Conservation (phyloP, 768 basidiomycete genomes). For the Amanita molliuscula region DNA sequence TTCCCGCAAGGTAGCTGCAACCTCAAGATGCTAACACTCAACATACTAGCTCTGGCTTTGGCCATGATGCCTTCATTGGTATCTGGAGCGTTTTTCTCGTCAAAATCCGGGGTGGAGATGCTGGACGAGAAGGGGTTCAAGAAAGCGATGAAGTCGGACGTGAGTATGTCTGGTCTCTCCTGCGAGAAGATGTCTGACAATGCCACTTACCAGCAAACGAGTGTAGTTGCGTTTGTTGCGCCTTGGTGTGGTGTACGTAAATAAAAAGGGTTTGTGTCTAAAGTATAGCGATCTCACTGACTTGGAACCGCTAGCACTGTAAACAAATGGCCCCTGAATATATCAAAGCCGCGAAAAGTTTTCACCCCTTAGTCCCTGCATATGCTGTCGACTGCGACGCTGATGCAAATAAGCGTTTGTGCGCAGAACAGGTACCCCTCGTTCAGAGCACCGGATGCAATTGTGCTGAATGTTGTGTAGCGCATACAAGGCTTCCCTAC, state of each 20-base stretch:
- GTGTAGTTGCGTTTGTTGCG: slow-evolving; percentile 85
- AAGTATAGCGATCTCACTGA: neutral
- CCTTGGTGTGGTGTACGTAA: slow-evolving; percentile 81
- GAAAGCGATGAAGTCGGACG: slow-evolving; percentile 65
- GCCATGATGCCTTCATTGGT: slow-evolving; percentile 35
- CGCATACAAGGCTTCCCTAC: slow-evolving; percentile 90
- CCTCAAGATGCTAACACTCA: slow-evolving; percentile 23
- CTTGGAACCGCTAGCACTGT: slow-evolving; percentile 52
- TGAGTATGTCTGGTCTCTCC: slow-evolving; percentile 24
- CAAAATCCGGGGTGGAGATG: slow-evolving; percentile 59
- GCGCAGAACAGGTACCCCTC: slow-evolving; percentile 57
- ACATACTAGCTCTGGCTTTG: slow-evolving; percentile 24
- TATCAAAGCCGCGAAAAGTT: slow-evolving; percentile 66
- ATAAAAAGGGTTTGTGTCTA: neutral
- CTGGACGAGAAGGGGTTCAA: slow-evolving; percentile 62
- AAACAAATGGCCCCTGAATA: slow-evolving; percentile 80
- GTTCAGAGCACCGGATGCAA: neutral
- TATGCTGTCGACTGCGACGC: slow-evolving; percentile 94
- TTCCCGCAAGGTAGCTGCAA: neutral
- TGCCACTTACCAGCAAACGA: slow-evolving; percentile 42
- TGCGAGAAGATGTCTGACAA: neutral
- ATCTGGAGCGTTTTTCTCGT: slow-evolving; percentile 36
- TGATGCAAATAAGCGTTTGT: slow-evolving; percentile 69
- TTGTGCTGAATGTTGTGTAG: slow-evolving; percentile 16
- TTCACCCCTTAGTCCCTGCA: slow-evolving; percentile 75